phyloP scores from a whole-genome alignment of 306 rosid species.

The Ochetophila trinervis region DNA sequence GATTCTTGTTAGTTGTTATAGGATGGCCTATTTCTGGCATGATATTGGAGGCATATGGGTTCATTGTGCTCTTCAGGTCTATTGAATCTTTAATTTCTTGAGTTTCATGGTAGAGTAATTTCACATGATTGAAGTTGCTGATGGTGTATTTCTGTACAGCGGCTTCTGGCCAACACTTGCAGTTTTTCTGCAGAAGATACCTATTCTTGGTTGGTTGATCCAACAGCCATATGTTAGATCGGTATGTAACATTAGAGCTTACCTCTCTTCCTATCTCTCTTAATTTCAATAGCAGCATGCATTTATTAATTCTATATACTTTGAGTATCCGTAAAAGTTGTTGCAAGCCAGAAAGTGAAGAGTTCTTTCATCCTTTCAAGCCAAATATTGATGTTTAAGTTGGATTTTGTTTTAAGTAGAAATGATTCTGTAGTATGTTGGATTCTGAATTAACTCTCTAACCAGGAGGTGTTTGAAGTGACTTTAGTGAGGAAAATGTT shows the following conservation, averaged over 20 bases:
- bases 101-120: slow-evolving; percentile 6
- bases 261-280: neutral
- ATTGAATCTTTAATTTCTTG: slow-evolving; percentile 10
- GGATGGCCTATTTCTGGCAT: slow-evolving; percentile 98
- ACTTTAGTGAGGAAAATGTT: too few relatives aligned
- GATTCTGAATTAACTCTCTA: too few relatives aligned
- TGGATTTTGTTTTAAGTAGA: too few relatives aligned
- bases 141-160: slow-evolving; percentile 49
- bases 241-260: slow-evolving; percentile 42
- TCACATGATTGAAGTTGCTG: slow-evolving; percentile 27
- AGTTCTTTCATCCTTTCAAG: too few relatives aligned
- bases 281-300: too few relatives aligned
- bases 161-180: slow-evolving; percentile 99
- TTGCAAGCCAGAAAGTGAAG: too few relatives aligned
- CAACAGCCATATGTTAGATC: slow-evolving; percentile 85
- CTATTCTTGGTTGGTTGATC: slow-evolving; percentile 87
- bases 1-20: slow-evolving; percentile 76
- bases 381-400: too few relatives aligned
- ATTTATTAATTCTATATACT: too few relatives aligned
- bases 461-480: too few relatives aligned
- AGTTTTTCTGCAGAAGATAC: slow-evolving; percentile 90
- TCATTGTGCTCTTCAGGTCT: slow-evolving; percentile 88
- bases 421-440: too few relatives aligned
- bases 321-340: too few relatives aligned
- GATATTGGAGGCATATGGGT: slow-evolving; percentile 92